Conservation (phyloP, 2,329 filamentous ascomycete genomes). For the Apiospora arundinis region DNA sequence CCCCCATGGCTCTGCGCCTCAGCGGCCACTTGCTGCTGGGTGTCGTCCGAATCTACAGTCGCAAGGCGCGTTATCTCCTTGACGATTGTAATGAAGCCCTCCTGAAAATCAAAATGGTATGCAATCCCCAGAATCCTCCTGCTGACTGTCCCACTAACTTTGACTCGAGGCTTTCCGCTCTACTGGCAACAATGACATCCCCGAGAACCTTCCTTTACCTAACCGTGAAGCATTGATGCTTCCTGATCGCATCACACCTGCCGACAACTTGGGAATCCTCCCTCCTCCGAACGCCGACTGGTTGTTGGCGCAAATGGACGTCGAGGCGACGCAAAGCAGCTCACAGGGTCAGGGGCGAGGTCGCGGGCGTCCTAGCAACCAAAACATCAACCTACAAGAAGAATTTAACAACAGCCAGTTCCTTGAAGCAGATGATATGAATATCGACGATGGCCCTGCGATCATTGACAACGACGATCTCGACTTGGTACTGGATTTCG, state of each 20-base stretch:
- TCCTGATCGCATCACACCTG: slow-evolving; percentile 90
- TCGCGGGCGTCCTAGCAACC: slow-evolving; percentile 52
- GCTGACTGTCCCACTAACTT: slow-evolving; percentile 40
- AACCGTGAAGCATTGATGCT: slow-evolving; percentile 88
- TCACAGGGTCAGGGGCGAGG: slow-evolving; percentile 59
- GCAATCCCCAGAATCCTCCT: slow-evolving; percentile 31
- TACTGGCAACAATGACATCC: slow-evolving; percentile 92
- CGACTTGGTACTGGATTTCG: slow-evolving; percentile 76
- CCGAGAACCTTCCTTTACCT: slow-evolving; percentile 79
- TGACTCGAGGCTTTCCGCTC: slow-evolving; percentile 82
- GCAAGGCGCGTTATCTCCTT: slow-evolving; percentile 93
- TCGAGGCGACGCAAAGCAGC: slow-evolving; percentile 58
- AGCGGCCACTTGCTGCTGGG: slow-evolving; percentile 94
- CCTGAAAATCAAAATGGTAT: slow-evolving; percentile 98
- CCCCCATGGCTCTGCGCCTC: slow-evolving; percentile 91
- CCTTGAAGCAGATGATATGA: slow-evolving; percentile 68
- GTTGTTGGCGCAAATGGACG: slow-evolving; percentile 76
- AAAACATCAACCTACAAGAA: slow-evolving; percentile 73
- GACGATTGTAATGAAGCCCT: slow-evolving; percentile 98
- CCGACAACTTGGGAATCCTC: slow-evolving; percentile 78
- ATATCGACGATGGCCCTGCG: slow-evolving; percentile 61
- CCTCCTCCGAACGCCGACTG: slow-evolving; percentile 89
- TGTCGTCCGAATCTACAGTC: slow-evolving; percentile 96
- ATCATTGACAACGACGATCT: slow-evolving; percentile 68
- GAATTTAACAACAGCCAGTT: slow-evolving; percentile 81